phyloP scores from a whole-genome alignment of 2,329 filamentous ascomycete genomes.

The Venturia carpophila region DNA sequence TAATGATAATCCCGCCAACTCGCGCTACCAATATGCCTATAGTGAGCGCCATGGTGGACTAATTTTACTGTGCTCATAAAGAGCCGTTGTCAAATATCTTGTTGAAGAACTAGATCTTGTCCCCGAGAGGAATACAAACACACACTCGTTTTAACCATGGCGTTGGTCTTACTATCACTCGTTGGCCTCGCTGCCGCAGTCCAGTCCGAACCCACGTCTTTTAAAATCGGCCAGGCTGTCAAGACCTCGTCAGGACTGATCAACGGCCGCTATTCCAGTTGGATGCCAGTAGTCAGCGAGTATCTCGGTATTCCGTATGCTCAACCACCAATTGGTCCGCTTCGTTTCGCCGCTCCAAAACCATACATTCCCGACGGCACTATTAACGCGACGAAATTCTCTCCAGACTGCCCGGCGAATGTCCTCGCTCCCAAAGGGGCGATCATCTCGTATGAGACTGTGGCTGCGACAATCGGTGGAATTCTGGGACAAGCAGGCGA shows the following conservation, averaged over 20 bases:
- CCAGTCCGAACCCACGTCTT: neutral
- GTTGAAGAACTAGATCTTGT: neutral
- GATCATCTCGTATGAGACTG: neutral
- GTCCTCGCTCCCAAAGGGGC: neutral
- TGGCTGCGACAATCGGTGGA: neutral
- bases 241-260: constrained; percentile 28
- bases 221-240: constrained; percentile 24
- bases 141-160: neutral
- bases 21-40: neutral
- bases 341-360: constrained; percentile 30
- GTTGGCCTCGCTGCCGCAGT: neutral
- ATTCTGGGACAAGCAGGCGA: constrained; percentile 20
- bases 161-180: neutral
- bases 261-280: constrained; percentile 27
- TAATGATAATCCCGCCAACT: neutral
- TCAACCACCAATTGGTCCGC: constrained; percentile 28
- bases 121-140: neutral
- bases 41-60: neutral
- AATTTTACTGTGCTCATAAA: neutral
- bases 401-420: neutral
- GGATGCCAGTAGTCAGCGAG: constrained; percentile 25
- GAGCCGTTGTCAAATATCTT: neutral
- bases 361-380: constrained; percentile 25
- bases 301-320: constrained; percentile 33
- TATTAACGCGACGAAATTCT: constrained; percentile 16